Evolutionary conservation across 148 eudicot species (phyloP).

Genomic region (Amaranthus cruentus): DNA sequence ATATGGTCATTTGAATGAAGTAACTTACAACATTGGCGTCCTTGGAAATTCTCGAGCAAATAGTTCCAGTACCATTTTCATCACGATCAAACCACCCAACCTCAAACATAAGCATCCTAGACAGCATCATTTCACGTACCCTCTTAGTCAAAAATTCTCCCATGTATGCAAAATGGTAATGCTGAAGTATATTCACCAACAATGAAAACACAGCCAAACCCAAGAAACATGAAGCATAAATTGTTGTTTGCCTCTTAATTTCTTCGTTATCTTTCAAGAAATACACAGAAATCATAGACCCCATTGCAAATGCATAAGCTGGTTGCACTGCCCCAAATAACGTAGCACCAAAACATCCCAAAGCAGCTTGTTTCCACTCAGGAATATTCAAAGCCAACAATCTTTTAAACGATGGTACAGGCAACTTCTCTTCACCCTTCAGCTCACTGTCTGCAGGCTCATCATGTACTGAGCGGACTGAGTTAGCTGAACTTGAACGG

Average conservation of each 20-base stretch:
- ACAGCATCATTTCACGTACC: constrained; percentile 66
- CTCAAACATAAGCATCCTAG: constrained; percentile 72
- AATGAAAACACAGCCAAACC: constrained; percentile 67
- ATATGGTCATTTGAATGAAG: no score
- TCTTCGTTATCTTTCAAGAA: constrained; percentile 45
- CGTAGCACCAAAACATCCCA: constrained; percentile 53
- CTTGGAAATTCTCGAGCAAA: constrained; percentile 80
- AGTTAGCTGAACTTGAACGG: constrained; percentile 50
- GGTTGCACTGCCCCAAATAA: constrained; percentile 79
- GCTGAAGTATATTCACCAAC: constrained; percentile 49
- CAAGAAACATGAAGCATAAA: constrained; percentile 49
- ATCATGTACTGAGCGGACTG: constrained; percentile 17
- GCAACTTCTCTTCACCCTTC: not conserved
- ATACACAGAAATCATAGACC: constrained; percentile 68
- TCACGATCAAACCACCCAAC: constrained; percentile 89
- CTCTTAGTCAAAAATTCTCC: constrained; percentile 85
- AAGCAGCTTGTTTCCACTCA: constrained; percentile 66
- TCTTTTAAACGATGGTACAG: constrained; percentile 57
- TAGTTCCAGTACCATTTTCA: constrained; percentile 72
- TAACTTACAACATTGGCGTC: constrained; percentile 90
- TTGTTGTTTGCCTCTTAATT: constrained; percentile 49
- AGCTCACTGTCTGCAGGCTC: not conserved
- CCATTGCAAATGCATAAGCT: constrained; percentile 59
- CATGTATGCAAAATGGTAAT: constrained; percentile 76
- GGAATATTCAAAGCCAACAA: constrained; percentile 63